Conservation (phyloP, 2,329 filamentous ascomycete species). For the Ophiostoma fasciatum region DNA sequence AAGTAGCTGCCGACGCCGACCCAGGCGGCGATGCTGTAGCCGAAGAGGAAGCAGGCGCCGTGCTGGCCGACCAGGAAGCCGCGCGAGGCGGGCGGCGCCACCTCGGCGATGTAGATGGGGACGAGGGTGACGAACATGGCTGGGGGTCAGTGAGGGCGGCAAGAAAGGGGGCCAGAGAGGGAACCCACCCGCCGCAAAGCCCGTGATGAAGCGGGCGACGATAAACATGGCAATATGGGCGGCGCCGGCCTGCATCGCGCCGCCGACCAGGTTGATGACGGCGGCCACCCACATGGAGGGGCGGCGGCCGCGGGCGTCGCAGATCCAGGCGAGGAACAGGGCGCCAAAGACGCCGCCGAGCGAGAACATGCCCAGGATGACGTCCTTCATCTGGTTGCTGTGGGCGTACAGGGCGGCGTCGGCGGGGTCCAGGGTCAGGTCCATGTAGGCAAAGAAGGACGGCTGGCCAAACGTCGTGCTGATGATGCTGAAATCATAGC, state of each 20-base stretch:
- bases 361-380: conserved; percentile 5
- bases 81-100: conserved; percentile 18
- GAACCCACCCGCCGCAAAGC: conserved; percentile 2
- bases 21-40: conserved; percentile 11
- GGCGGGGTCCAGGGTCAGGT: background rate
- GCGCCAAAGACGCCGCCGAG: conserved; percentile 7
- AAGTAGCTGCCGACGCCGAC: conserved; percentile 23
- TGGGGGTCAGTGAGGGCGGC: conserved; percentile 2
- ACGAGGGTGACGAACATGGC: background rate
- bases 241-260: conserved; percentile 10
- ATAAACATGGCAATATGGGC: conserved; percentile 12
- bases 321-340: conserved; percentile 4
- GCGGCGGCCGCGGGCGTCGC: conserved; percentile 4
- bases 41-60: background rate
- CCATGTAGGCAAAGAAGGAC: conserved; percentile 5
- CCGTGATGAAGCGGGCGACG: conserved; percentile 19
- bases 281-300: conserved; percentile 2
- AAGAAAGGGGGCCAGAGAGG: conserved; percentile 1
- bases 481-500: conserved; percentile 5
- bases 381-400: conserved; percentile 5
- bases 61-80: conserved; percentile 19
- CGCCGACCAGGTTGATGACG: conserved; percentile 3
- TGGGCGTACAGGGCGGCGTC: background rate
- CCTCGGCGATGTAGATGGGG: conserved; percentile 12
- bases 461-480: conserved; percentile 6